Base-by-base conservation (phyloP, 73 alveolate species). In the Paramecium tetraurelia region DNA sequence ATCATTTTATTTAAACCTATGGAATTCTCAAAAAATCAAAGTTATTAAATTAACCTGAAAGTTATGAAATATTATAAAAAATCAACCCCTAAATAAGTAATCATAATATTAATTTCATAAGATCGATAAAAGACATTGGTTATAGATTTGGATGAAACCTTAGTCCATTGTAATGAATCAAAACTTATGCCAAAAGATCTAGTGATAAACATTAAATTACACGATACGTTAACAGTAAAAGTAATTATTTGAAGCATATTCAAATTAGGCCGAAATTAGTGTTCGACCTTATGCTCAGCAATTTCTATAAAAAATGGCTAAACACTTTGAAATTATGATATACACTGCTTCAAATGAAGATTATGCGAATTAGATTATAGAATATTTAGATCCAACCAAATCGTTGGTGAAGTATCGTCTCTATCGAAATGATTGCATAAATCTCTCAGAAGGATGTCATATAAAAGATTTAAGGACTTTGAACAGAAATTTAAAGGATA, bases 61-160 rank as follows among this genome's bases (percentile, higher is more conserved):
- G 12, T 12, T 63, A 12, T 7, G 29, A 63, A 63, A 16, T 63
- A 1, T 63, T 27, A 63, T 3, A 31, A 12, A 63, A 63, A 63
- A 63, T 63, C 27, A 31, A 63, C 7, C 50, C 84, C 1, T 63
- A 63, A 63, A 31, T 31, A 11, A 27, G 84, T 63, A 63, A 12
- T 12, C 8, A 31, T 12, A 5, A n/a, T 18, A 18, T n/a, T 72
- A 4, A 36, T 35, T 72, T 35, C 4, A 3, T 72, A 24, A 72
- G 86, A 4, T 10, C 1, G 3, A 14, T 70, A 92, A 63, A 95
- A 95, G 38, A 84, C 95, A 12, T 58, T 93, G 16, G 93, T 95
- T 8, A 96, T 97, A 88, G 99, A 97, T 93, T 80, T 97, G 92
- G 99, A 97, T 88, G 99, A 97, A 92, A 97, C 99, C 24, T 93